Evolutionary conservation across 176 grass and related monocot species (phyloP), one percentile per base, ranked within the genome.

Genomic region (Oryza rufipogon): DNA sequence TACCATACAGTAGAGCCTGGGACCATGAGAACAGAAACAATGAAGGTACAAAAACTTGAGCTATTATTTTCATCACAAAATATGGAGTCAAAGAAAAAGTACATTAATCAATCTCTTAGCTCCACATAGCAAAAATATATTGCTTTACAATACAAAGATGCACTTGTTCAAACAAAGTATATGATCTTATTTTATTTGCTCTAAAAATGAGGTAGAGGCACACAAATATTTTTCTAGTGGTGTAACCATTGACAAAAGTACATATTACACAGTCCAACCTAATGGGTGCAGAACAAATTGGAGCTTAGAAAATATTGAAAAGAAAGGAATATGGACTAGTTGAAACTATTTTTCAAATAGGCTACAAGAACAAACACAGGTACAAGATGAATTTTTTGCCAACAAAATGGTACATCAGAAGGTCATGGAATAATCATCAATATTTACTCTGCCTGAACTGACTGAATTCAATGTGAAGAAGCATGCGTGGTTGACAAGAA

Each of bases 401-500:
- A 80, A 75, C 11, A 81, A 80, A 72, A 68, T 4, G 28, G n/a
- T 30, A 81, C 61, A 76, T 46, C 64, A 61, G 19, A 69, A 75
- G 0, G 10, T 2, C 2, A 58, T 17, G 4, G 4, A 23, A 15
- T 32, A 34, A 58, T 33, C 25, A 73, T 58, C 6, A 32, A 71
- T 7, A 64, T 47, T 48, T 46, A 47, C 7, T 36, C 51, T 46
- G 17, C 39, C 19, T 25, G 6, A 79, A 26, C 42, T 47, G 70
- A 47, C 12, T 1, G 36, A 71, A 20, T 1, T 52, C 46, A 41
- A 49, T 80, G 14, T 6, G 5, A 7, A 32, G 77, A 86, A 41
- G 26, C 79, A 66, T 65, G 74, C 4, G 36, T 16, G 17, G 41
- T 56, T 54, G 77, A 86, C 85, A 80, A 86, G 14, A 73, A 86